phyloP scores from a whole-genome alignment of 1,284 basidiomycete species.

The Rugosomyces carneus region DNA sequence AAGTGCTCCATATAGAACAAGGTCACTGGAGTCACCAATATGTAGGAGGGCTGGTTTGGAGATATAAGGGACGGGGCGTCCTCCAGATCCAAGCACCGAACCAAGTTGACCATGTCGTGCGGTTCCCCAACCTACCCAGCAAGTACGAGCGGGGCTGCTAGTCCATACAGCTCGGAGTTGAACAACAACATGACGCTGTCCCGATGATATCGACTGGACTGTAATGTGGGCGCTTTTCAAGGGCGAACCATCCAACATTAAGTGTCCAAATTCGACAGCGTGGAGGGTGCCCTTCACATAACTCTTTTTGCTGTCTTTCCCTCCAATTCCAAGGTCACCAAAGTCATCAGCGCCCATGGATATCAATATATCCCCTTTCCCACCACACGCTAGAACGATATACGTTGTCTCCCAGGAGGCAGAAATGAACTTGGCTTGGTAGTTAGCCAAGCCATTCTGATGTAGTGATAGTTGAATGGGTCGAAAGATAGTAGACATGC shows the following conservation, averaged over 20 bases:
- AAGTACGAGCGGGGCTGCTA: slow-evolving; percentile 20
- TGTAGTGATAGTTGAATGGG: slow-evolving; percentile 37
- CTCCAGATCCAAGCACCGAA: slow-evolving; percentile 17
- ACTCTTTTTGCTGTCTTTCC: slow-evolving; percentile 12
- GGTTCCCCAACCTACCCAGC: slow-evolving; percentile 77
- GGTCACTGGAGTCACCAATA: slow-evolving; percentile 21
- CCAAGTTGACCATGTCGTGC: slow-evolving; percentile 79
- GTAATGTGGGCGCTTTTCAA: slow-evolving; percentile 19
- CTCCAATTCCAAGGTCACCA: slow-evolving; percentile 65
- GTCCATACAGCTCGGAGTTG: slow-evolving; percentile 28
- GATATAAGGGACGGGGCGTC: slow-evolving; percentile 23
- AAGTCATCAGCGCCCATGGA: slow-evolving; percentile 82
- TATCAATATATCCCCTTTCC: slow-evolving; percentile 54
- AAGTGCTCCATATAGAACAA: slow-evolving; percentile 38
- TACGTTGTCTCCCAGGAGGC: slow-evolving; percentile 83
- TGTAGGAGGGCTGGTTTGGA: slow-evolving; percentile 30
- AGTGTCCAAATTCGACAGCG: slow-evolving; percentile 38
- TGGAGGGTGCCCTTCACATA: slow-evolving; percentile 23
- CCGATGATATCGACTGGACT: slow-evolving; percentile 47
- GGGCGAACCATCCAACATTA: slow-evolving; percentile 23
- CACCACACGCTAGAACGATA: slow-evolving; percentile 44
- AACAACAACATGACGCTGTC: slow-evolving; percentile 67
- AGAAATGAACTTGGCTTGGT: slow-evolving; percentile 41
- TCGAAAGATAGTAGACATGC: slow-evolving; percentile 36
- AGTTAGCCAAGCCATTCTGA: slow-evolving; percentile 27